Evolutionary conservation across 2,329 filamentous ascomycete genomes (phyloP).

Genomic region (Botrytis pseudocinerea): DNA sequence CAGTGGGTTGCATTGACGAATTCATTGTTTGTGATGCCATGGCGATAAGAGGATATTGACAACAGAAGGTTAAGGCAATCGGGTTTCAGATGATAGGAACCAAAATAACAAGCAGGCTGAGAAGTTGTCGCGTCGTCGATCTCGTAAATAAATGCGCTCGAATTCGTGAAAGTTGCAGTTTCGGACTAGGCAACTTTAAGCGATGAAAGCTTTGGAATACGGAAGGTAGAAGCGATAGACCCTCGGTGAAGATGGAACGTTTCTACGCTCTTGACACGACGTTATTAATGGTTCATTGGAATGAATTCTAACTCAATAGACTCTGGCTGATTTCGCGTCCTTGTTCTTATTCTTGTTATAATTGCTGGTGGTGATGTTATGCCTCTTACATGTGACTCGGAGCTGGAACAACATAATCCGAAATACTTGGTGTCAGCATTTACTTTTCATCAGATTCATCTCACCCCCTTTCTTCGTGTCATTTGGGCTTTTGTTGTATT

Average conservation of each 20-base stretch:
- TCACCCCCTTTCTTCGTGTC: constrained; percentile 6
- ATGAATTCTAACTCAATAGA: not conserved
- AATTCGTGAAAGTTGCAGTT: constrained; percentile 10
- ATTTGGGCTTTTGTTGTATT: not conserved
- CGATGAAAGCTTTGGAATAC: not conserved
- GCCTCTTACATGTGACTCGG: constrained; percentile 13
- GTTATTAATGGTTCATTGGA: not conserved
- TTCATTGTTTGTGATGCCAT: constrained; percentile 61
- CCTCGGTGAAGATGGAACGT: not conserved
- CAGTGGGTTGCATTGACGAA: constrained; percentile 58
- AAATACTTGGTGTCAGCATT: not conserved
- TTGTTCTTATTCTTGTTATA: not conserved
- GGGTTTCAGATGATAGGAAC: not conserved
- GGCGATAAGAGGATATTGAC: constrained; percentile 35
- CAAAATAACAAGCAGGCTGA: not conserved
- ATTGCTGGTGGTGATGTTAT: not conserved
- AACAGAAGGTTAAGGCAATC: not conserved
- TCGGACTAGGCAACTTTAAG: not conserved
- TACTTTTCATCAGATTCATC: not conserved
- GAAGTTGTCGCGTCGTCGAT: constrained; percentile 22
- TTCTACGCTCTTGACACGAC: not conserved
- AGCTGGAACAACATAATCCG: constrained; percentile 17
- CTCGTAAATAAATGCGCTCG: constrained; percentile 22
- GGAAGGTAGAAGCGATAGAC: constrained; percentile 22
- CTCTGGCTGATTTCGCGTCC: not conserved